Evolutionary conservation across 2,329 filamentous ascomycete genomes (phyloP), one percentile per base, ranked within the genome.

Genomic region (Cladosporium sp.): DNA sequence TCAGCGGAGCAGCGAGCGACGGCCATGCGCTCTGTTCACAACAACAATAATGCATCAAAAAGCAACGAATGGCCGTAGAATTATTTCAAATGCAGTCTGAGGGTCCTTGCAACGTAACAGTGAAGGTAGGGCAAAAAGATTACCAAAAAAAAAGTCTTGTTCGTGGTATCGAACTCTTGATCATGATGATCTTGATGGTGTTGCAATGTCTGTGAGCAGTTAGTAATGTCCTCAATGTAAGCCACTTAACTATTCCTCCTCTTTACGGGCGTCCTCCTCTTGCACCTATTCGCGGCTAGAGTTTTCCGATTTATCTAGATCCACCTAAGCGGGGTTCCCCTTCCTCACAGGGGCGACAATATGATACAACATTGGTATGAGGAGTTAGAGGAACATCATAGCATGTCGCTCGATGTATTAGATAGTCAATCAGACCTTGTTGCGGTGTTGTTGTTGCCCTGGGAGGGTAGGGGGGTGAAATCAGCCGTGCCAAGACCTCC

Each of bases 341-440:
- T 39, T 51, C 30, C 30, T 25, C 51, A 43, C 40, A 49, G 40
- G 40, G 41, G 20, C 50, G 36, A 43, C 49, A 20, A 38, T 25
- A 42, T 39, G 32, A 22, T 27, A 33, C 42, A 43, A 39, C 43
- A 42, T 30, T 35, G 22, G 30, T 36, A 50, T 45, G 46, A 27
- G 42, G 42, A 43, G 27, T 2, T 35, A 48, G 41, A 43, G 29
- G 19, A 18, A 12, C n/a, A 27, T 49, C 42, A 41, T 20, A 13
- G n/a, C 36, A 55, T 46, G 43, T 39, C 47, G 27, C 49, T 53
- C 51, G 43, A 47, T 49, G 46, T 46, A 3, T 49, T 43, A 7
- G 15, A 42, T 38, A 20, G 16, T 43, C 11, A 12, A 43, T 38
- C 46, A 36, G 19, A 50, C 41, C 29, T 39, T 55, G 13, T 49